Evolutionary conservation across 495 filamentous ascomycete genomes (phyloP), one percentile per base, ranked within the genome.

Genomic region (Aspergillus cavernicola): DNA sequence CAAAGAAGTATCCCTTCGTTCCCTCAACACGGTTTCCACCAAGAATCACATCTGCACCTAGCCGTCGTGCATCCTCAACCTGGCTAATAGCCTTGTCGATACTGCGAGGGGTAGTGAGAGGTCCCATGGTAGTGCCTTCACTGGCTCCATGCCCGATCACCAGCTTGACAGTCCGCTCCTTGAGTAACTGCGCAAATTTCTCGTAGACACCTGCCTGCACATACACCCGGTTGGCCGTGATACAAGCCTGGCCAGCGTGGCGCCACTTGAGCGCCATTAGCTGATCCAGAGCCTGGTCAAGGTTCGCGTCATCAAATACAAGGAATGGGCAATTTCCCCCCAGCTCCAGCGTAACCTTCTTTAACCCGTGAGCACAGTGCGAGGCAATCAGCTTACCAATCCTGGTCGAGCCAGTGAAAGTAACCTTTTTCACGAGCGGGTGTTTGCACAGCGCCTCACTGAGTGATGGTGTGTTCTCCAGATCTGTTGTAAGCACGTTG

Each of bases 261-360:
- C 85, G 77, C 77, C 85, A 88, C 57, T 88, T 88, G 31, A 81
- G 72, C 1, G 75, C 66, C 56, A 86, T 82, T 15, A 85, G 74
- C 42, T 77, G 78, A 19, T 79, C 73, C 8, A 84, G 67, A 4
- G 85, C 83, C 44, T 80, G 72, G 15, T 86, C 78, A 13, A 88
- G 68, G 48, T 88, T 81, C 16, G 86, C 85, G 63, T 90, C 86
- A 42, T 87, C 82, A 59, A 90, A 89, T 6, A 89, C 79, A 37
- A 89, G 72, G 66, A 87, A 87, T 0, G 86, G 86, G 38, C 85
- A 86, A 64, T 90, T 89, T 4, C 86, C 86, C 24, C 86, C 86
- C 20, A 90, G 76, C 66, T 90, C 86, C 26, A 89, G 80, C 2
- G 82, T 85, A 10, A 86, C 63, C 56, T 89, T 90, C 71, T 88